These are phyloP conservation scores for Sergeia podlipaevii DNA, from an alignment of 208 protist species.

Conservation along the genomic window DNA sequence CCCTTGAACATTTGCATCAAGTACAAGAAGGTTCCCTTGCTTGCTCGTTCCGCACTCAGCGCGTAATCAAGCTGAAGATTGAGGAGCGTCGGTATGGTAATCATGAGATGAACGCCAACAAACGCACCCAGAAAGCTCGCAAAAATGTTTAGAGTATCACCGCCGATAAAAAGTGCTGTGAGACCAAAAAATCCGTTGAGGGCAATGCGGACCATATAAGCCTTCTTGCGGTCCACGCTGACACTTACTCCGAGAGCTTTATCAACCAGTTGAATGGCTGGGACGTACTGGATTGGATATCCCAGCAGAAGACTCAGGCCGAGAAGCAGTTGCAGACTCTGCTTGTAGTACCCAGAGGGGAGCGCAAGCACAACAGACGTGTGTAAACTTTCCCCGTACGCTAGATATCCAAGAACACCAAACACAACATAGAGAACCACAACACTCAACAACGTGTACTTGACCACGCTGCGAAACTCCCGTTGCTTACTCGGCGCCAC, in stretches of 20 bases:
- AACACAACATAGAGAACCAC: constrained; percentile 62
- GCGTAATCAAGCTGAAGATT: constrained; percentile 43
- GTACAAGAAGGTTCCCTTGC: constrained; percentile 28
- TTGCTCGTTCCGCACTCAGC: constrained; percentile 20
- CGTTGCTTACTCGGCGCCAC: constrained; percentile 36
- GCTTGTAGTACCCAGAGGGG: constrained; percentile 34
- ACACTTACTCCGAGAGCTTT: constrained; percentile 42
- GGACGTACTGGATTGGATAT: constrained; percentile 77
- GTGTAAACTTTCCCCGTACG: constrained; percentile 55
- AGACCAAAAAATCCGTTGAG: constrained; percentile 55
- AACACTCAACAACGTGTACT: constrained; percentile 51
- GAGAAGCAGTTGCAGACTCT: constrained; percentile 42
- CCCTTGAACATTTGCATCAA: constrained; percentile 36
- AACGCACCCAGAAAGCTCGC: constrained; percentile 80
- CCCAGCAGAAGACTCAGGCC: constrained; percentile 68
- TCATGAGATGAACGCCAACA: constrained; percentile 75
- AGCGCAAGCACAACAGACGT: constrained; percentile 73
- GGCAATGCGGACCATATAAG: constrained; percentile 33
- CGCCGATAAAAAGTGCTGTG: constrained; percentile 51
- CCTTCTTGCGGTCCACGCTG: constrained; percentile 16
- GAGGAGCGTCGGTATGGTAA: constrained; percentile 65
- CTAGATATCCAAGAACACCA: constrained; percentile 65
- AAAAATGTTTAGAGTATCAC: constrained; percentile 70
- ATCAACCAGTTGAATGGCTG: constrained; percentile 81
- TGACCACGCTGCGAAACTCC: constrained; percentile 35